Percentiles rank a stretch among this genome's conserved stretches.
Conservation (phyloP, 2,329 filamentous ascomycete species). For the Pestalotiopsis sp. region DNA sequence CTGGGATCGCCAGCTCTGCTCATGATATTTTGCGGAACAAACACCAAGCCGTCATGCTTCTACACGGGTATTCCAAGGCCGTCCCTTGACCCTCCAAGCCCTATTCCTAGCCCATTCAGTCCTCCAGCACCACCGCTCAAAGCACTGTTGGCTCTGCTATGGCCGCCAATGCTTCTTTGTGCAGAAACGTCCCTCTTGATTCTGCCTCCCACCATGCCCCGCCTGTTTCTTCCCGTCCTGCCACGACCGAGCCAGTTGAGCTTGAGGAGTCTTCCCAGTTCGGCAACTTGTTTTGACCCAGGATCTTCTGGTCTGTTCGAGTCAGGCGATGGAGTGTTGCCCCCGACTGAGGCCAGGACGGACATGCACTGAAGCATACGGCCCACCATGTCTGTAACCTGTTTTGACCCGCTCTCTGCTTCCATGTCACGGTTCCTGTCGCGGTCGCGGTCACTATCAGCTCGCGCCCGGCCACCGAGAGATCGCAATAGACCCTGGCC, state of each 20-base stretch:
- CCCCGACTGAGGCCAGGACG: slow-evolving; percentile 76
- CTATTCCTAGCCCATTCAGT: slow-evolving; percentile 11
- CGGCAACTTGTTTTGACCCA: slow-evolving; percentile 76
- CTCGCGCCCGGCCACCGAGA: slow-evolving; percentile 43
- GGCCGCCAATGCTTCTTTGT: slow-evolving; percentile 15
- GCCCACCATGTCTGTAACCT: slow-evolving; percentile 92
- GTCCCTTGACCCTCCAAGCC: slow-evolving; percentile 20
- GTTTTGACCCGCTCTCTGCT: slow-evolving; percentile 65
- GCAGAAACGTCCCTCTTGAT: slow-evolving; percentile 45
- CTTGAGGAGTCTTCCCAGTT: slow-evolving; percentile 85
- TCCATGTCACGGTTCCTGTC: slow-evolving; percentile 54
- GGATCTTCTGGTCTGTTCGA: slow-evolving; percentile 51
- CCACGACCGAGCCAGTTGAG: slow-evolving; percentile 96
- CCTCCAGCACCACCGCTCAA: slow-evolving; percentile 15
- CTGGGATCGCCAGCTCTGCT: background rate
- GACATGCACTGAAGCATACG: slow-evolving; percentile 96
- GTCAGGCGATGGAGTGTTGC: slow-evolving; percentile 21
- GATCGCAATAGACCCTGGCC: slow-evolving; percentile 49
- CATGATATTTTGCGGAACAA: background rate
- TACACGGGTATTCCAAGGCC: slow-evolving; percentile 28
- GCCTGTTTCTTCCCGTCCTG: slow-evolving; percentile 82
- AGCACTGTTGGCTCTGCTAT: slow-evolving; percentile 2
- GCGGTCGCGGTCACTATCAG: slow-evolving; percentile 24
- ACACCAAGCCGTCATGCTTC: background rate
- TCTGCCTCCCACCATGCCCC: slow-evolving; percentile 80